Conservation (phyloP, 2,329 filamentous ascomycete genomes). For the Ascomycota sp. region DNA sequence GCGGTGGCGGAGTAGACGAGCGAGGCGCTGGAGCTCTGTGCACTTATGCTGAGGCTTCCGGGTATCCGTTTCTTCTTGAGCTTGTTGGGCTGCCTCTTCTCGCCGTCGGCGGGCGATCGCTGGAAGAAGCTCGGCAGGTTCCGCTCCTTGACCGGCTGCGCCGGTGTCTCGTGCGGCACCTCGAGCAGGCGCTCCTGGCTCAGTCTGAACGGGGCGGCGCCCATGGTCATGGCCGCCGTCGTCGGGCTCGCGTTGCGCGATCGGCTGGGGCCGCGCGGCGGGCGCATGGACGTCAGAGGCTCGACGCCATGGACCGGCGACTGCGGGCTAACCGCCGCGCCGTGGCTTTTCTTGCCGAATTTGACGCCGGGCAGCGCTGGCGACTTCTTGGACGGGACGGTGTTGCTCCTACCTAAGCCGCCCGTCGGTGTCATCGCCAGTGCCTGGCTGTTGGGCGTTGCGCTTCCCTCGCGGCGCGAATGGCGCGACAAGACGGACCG, state of each 20-base stretch:
- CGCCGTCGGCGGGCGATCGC: constrained; percentile 39
- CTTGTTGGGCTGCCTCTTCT: constrained; percentile 67
- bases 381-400: constrained; percentile 76
- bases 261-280: constrained; percentile 4
- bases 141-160: constrained; percentile 44
- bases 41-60: constrained; percentile 61
- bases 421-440: constrained; percentile 33
- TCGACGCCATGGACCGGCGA: constrained; percentile 17
- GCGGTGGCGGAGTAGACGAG: constrained; percentile 26
- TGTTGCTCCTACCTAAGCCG: constrained; percentile 54
- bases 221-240: constrained; percentile 9
- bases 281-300: constrained; percentile 15
- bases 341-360: constrained; percentile 37
- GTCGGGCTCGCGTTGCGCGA: constrained; percentile 9
- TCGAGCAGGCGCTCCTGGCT: constrained; percentile 29
- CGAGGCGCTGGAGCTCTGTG: constrained; percentile 75
- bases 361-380: constrained; percentile 47
- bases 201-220: constrained; percentile 15
- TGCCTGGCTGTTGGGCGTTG: constrained; percentile 46
- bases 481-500: constrained; percentile 82
- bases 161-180: constrained; percentile 20
- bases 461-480: constrained; percentile 53
- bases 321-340: constrained; percentile 10
- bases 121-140: constrained; percentile 52
- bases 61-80: constrained; percentile 70